These are phyloP conservation scores for Rhizopus delemar DNA, from an alignment of 371 early-diverging fungal genomes.

Conservation along the genomic window DNA sequence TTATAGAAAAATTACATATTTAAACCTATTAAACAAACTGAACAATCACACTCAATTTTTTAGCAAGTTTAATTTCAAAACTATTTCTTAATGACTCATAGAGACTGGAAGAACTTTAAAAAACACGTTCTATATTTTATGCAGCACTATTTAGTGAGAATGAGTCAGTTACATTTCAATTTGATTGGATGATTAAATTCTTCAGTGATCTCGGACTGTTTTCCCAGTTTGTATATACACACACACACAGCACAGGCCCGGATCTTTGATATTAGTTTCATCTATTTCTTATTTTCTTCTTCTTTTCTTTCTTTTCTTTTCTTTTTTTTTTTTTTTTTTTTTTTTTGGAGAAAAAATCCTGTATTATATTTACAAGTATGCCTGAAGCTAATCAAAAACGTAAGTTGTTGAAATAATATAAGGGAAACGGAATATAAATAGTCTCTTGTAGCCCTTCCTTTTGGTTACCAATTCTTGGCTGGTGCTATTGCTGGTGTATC, in stretches of 20 bases:
- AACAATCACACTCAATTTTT: no score
- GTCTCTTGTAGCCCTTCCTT: constrained; percentile 72
- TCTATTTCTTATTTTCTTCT: neutral
- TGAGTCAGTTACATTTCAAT: neutral
- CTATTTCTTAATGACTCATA: no score
- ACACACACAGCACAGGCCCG: no score
- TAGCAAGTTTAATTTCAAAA: no score
- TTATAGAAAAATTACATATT: no score
- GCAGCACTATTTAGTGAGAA: neutral
- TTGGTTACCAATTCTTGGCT: constrained; percentile 85
- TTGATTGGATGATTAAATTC: neutral
- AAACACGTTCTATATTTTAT: neutral
- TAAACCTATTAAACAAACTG: no score
- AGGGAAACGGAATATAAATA: neutral
- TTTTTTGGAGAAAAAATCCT: constrained; percentile 1
- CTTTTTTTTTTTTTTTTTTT: constrained; percentile 7
- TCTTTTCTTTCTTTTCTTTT: constrained; percentile 9
- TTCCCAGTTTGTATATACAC: no score
- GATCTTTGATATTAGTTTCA: neutral
- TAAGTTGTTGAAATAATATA: constrained; percentile 11
- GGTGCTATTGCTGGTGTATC: constrained; percentile 97
- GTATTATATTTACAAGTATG: constrained; percentile 13
- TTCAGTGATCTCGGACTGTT: no score
- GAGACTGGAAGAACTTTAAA: no score
- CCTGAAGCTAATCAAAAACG: constrained; percentile 36